phyloP scores from a whole-genome alignment of 179 eudicot species.

The Monotropa hypopitys region DNA sequence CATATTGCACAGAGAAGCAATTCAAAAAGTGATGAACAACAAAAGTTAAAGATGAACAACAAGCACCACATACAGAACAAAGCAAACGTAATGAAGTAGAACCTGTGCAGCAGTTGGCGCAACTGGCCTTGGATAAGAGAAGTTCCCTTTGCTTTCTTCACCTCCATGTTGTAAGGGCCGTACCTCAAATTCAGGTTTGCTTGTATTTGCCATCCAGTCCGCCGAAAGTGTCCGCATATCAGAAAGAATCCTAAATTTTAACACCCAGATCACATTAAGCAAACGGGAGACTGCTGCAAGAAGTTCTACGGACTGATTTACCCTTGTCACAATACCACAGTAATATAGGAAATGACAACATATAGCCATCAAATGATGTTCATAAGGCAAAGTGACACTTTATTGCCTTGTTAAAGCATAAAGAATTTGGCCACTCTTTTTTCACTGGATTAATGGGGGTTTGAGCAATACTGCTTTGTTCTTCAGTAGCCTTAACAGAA shows the following conservation, averaged over 20 bases:
- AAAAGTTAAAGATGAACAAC: neutral
- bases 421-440: neutral
- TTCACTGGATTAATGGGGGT: neutral
- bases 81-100: slow-evolving; percentile 7
- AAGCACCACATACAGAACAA: neutral
- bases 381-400: neutral
- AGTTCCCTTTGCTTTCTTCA: slow-evolving; percentile 72
- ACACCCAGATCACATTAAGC: slow-evolving; percentile 6
- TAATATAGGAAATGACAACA: neutral
- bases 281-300: neutral
- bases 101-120: slow-evolving; percentile 99
- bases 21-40: neutral
- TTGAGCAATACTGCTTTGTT: neutral
- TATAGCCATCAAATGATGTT: neutral
- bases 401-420: neutral
- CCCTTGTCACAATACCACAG: neutral
- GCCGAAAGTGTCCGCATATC: slow-evolving; percentile 99
- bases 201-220: slow-evolving; percentile 99
- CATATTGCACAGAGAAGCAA: neutral
- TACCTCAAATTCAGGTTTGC: slow-evolving; percentile 62
- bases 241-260: slow-evolving; percentile 71
- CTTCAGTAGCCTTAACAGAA: neutral
- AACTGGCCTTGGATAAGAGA: slow-evolving; percentile 91
- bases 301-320: neutral
- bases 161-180: slow-evolving; percentile 66